Conservation (phyloP, 139 green algal genomes). For the Diplosphaera chodatii region DNA sequence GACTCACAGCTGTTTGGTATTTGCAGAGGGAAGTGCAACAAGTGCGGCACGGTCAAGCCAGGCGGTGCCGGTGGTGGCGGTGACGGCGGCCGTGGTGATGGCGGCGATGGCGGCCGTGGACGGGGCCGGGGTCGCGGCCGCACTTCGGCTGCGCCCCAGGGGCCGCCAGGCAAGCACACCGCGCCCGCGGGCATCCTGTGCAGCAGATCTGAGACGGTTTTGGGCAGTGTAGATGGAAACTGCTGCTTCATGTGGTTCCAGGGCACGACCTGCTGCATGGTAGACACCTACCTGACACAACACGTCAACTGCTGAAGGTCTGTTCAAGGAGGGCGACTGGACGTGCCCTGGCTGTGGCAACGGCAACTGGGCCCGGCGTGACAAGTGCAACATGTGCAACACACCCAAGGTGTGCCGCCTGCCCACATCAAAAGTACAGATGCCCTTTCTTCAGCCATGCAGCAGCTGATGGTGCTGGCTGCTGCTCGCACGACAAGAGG, state of each 20-base stretch:
- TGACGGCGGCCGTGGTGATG: conserved; percentile 12
- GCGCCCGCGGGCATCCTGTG: too few relatives aligned
- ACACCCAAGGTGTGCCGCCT: conserved; percentile 30
- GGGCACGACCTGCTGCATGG: too few relatives aligned
- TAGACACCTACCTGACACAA: neutral
- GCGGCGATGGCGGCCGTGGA: conserved; percentile 8
- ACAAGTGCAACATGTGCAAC: conserved; percentile 70
- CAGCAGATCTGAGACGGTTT: too few relatives aligned
- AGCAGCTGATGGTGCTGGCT: conserved; percentile 4
- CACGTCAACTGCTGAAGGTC: neutral
- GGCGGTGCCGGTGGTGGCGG: conserved; percentile 5
- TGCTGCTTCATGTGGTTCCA: too few relatives aligned
- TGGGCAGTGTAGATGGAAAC: too few relatives aligned
- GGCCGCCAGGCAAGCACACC: conserved; percentile 20
- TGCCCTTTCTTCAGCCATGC: conserved; percentile 7
- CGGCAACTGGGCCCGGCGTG: conserved; percentile 67
- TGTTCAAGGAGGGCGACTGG: conserved; percentile 61
- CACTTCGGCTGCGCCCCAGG: conserved; percentile 15
- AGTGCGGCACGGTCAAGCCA: conserved; percentile 16
- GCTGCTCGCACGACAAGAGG: too few relatives aligned
- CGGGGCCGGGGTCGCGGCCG: conserved; percentile 3
- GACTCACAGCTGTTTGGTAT: neutral
- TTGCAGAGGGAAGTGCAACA: conserved; percentile 30
- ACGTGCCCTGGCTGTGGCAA: conserved; percentile 73
- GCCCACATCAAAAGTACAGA: neutral